A percentile compares a stretch with the other conserved stretches of the same genome.
Conservation (phyloP, 2,329 filamentous ascomycete genomes). For the Canariomyces notabilis region DNA sequence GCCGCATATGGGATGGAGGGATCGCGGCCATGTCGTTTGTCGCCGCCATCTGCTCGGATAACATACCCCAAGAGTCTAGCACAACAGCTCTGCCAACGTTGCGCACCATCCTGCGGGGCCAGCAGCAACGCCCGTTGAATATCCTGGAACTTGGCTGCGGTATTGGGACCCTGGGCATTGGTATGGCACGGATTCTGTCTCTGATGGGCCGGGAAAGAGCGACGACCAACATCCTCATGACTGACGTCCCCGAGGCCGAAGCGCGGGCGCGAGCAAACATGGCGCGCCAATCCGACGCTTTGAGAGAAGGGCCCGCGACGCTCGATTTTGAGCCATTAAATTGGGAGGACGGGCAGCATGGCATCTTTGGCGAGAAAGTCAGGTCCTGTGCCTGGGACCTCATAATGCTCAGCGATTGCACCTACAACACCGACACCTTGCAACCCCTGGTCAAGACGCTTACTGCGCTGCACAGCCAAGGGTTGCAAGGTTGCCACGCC, state of each 20-base stretch:
- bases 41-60: slow-evolving; percentile 24
- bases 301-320: slow-evolving; percentile 18
- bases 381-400: slow-evolving; percentile 45
- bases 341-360: slow-evolving; percentile 48
- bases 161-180: slow-evolving; percentile 51
- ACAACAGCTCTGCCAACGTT: slow-evolving; percentile 28
- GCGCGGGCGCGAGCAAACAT: slow-evolving; percentile 47
- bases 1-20: slow-evolving; percentile 56
- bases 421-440: slow-evolving; percentile 55
- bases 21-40: slow-evolving; percentile 41
- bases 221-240: slow-evolving; percentile 33
- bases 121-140: slow-evolving; percentile 30
- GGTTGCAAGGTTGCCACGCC: slow-evolving; percentile 5
- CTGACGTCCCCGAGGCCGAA: slow-evolving; percentile 52
- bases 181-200: slow-evolving; percentile 34
- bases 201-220: neutral
- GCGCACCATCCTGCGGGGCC: slow-evolving; percentile 27
- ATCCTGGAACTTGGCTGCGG: slow-evolving; percentile 54
- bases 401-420: slow-evolving; percentile 55
- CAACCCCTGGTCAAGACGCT: slow-evolving; percentile 50
- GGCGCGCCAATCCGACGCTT: slow-evolving; percentile 19
- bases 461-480: slow-evolving; percentile 40
- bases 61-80: neutral
- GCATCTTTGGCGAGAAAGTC: slow-evolving; percentile 39
- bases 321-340: slow-evolving; percentile 52